Conservation (phyloP, 1,284 basidiomycete genomes). For the Vanrija sp. region DNA sequence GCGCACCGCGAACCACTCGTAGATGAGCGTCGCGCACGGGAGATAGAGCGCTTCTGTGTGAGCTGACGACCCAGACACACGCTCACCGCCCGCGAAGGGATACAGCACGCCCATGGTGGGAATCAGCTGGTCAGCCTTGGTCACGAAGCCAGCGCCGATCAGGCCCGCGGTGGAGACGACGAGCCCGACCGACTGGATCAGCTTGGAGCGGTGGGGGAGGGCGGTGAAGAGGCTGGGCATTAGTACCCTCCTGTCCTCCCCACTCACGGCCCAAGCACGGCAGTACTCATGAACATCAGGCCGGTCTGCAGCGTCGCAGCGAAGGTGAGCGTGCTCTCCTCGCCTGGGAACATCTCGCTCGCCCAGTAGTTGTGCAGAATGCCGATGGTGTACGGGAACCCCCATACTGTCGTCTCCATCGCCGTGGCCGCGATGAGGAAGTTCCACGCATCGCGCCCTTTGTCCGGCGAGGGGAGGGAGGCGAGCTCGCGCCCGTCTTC, state of each 20-base stretch:
- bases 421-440: constrained; percentile 41
- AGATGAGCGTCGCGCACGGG: constrained; percentile 39
- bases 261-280: constrained; percentile 38
- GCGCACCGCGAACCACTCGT: constrained; percentile 40
- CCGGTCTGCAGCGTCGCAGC: constrained; percentile 43
- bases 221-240: constrained; percentile 23
- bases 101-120: constrained; percentile 39
- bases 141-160: constrained; percentile 31
- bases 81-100: constrained; percentile 33
- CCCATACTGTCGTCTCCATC: constrained; percentile 44
- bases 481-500: constrained; percentile 1
- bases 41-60: constrained; percentile 24
- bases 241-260: neutral
- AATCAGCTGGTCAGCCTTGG: constrained; percentile 40
- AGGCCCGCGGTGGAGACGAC: constrained; percentile 21
- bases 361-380: constrained; percentile 45
- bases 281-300: constrained; percentile 36
- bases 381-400: constrained; percentile 41
- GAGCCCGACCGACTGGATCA: constrained; percentile 27
- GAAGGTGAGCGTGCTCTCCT: constrained; percentile 22
- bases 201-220: constrained; percentile 22
- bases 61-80: neutral
- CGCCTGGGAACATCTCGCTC: constrained; percentile 24
- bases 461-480: constrained; percentile 37
- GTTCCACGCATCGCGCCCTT: constrained; percentile 38